Evolutionary conservation across 768 basidiomycete genomes (phyloP).

Genomic region (Phylloporus arenicola): DNA sequence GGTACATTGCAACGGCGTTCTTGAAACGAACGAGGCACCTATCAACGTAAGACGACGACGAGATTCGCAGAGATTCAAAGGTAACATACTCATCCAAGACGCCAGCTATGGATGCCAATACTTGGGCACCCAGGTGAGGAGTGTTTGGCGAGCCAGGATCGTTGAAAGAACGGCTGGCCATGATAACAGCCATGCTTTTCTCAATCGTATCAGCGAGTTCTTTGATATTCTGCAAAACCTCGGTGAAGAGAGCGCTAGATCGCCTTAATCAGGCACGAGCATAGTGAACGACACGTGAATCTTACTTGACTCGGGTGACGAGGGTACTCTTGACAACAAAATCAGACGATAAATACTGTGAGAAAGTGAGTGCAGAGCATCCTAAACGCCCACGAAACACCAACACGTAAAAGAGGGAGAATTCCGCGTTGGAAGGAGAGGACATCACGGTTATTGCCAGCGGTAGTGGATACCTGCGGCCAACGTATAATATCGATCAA

Average conservation of each 20-base stretch:
- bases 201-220: conserved; percentile 38
- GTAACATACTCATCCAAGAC: conserved; percentile 49
- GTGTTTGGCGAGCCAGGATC: conserved; percentile 18
- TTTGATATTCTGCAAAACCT: conserved; percentile 42
- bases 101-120: conserved; percentile 42
- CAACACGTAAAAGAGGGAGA: conserved; percentile 49
- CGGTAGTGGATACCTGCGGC: conserved; percentile 35
- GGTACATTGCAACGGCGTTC: conserved; percentile 44
- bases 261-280: conserved; percentile 5
- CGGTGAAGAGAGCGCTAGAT: conserved; percentile 40
- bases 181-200: conserved; percentile 33
- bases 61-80: conserved; percentile 14
- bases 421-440: conserved; percentile 60
- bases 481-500: conserved; percentile 47
- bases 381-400: not conserved
- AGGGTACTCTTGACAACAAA: conserved; percentile 55
- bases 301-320: conserved; percentile 47
- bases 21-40: conserved; percentile 59
- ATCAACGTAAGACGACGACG: not conserved
- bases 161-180: conserved; percentile 29
- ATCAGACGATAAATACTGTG: conserved; percentile 55
- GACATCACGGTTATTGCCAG: conserved; percentile 28
- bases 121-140: conserved; percentile 33
- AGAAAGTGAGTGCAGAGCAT: not conserved
- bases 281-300: not conserved